Conservation (phyloP, 2,329 filamentous ascomycete species). For the Colletotrichum paranaense region DNA sequence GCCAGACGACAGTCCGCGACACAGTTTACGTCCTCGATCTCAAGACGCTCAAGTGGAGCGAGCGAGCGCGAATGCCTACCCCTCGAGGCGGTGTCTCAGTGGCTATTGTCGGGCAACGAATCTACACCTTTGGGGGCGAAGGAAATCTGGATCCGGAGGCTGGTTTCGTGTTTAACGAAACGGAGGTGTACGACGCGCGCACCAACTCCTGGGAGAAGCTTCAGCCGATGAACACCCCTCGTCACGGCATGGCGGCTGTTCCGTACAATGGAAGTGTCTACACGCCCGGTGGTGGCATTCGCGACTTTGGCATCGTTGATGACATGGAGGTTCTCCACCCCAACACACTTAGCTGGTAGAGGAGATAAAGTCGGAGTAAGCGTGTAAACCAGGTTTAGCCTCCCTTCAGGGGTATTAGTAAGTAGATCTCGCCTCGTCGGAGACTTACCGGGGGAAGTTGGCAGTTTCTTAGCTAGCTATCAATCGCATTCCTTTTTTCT, state of each 20-base stretch:
- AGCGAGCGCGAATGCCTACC: constrained; percentile 49
- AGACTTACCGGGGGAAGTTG: neutral
- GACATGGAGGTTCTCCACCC: neutral
- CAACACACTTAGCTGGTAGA: neutral
- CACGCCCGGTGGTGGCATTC: neutral
- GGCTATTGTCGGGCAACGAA: constrained; percentile 39
- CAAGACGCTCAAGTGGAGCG: constrained; percentile 41
- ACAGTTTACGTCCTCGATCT: constrained; percentile 50
- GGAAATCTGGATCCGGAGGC: constrained; percentile 40
- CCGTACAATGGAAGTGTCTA: neutral
- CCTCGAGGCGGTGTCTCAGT: constrained; percentile 47
- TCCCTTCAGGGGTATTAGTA: too few species aligned
- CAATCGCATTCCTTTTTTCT: neutral
- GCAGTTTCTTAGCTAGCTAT: neutral
- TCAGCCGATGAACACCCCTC: neutral
- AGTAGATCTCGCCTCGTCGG: too few species aligned
- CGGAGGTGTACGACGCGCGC: constrained; percentile 7
- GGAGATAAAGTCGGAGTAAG: neutral
- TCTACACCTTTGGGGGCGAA: constrained; percentile 53
- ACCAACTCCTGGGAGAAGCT: neutral
- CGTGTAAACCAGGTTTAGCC: too few species aligned
- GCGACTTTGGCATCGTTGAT: neutral
- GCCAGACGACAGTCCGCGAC: constrained; percentile 45
- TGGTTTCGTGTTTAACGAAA: constrained; percentile 29
- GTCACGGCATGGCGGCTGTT: neutral